These are phyloP conservation scores for Polyplosphaeria fusca DNA, from an alignment of 495 filamentous ascomycete species.

Conservation along the genomic window DNA sequence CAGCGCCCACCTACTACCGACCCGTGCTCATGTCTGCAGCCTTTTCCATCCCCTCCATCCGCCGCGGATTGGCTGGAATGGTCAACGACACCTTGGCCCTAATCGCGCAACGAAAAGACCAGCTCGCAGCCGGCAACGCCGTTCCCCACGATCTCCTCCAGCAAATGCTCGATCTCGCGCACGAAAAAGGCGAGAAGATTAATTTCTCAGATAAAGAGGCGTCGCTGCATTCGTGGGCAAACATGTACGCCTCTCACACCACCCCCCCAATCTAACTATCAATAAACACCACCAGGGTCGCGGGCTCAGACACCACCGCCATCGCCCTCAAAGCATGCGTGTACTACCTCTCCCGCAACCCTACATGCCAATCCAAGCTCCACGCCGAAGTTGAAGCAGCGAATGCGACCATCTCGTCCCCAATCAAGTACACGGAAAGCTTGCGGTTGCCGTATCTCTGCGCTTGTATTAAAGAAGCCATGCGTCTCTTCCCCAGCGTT, in stretches of 20 bases:
- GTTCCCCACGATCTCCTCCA: neutral
- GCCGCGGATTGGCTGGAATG: neutral
- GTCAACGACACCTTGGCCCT: neutral
- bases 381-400: too few relatives aligned
- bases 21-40: neutral
- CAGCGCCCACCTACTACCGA: neutral
- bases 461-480: conserved; percentile 33
- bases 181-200: neutral
- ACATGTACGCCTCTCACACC: too few relatives aligned
- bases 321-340: too few relatives aligned
- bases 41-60: neutral
- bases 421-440: too few relatives aligned
- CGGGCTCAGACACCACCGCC: too few relatives aligned
- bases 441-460: neutral
- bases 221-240: neutral
- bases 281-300: too few relatives aligned
- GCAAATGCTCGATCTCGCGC: neutral
- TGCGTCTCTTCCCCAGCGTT: conserved; percentile 22
- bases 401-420: too few relatives aligned
- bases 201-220: neutral
- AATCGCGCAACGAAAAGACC: neutral
- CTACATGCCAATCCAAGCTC: too few relatives aligned
- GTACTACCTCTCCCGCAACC: too few relatives aligned
- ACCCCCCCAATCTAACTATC: too few relatives aligned
- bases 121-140: neutral